Evolutionary conservation across 768 basidiomycete species (phyloP), one percentile per base, ranked within the genome.

Genomic region (Kwoniella europaea): DNA sequence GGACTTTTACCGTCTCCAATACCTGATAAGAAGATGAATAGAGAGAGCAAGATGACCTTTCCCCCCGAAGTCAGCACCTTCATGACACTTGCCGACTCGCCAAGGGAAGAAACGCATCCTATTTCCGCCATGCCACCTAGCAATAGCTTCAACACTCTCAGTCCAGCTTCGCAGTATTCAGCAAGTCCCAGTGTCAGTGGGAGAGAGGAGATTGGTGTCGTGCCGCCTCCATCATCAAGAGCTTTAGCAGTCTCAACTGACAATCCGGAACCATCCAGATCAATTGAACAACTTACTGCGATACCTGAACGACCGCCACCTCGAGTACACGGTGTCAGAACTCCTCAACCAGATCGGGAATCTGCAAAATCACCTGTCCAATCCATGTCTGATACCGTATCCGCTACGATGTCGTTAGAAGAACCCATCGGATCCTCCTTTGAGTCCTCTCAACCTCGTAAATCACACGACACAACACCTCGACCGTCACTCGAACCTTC

Each of bases 11-110:
- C 79, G 18, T 80, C 79, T 0, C 73, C 79, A 5, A 77, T 80
- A 73, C 60, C 70, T 3, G 75, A 73, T 20, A 65, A 56, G 43
- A 74, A 76, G 61, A 24, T 64, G 15, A 69, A 73, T 5, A 63
- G 73, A 20, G 76, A 80, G 58, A 76, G 74, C 64, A 65, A 74
- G 60, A 80, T 80, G 73, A 61, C 67, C 5, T 80, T 78, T 44
- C 74, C 77, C 5, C 75, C 79, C 10, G 79, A 80, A 71, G 74
- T 78, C 7, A 56, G 71, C 13, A 73, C 74, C 5, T 80, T 71
- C 65, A 74, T 78, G 66, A 55, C 75, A 1, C 67, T 78, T 0
- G 76, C 77, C 35, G 77, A 80, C 27, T 76, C 74, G 10, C 74
- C 75, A 5, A 27, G 67, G 27, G 69, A 64, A 15, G 61, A 24